phyloP scores from a whole-genome alignment of 1,284 basidiomycete genomes.

The Leccinum angustisporum region DNA sequence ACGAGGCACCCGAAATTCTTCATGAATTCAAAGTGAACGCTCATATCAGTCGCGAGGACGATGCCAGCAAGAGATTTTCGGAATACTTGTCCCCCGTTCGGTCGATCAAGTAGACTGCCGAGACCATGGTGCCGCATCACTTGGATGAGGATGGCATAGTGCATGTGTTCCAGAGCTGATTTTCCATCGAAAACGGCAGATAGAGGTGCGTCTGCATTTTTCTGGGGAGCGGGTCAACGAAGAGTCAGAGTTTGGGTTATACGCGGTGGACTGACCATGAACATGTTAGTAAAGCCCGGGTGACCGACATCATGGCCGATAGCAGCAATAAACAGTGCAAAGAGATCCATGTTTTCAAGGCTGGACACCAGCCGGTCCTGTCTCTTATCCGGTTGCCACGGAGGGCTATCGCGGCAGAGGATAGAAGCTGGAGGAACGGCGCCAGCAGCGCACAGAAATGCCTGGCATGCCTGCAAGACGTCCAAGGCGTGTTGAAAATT shows the following conservation, averaged over 20 bases:
- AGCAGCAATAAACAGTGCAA: constrained; percentile 83
- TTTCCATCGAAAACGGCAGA: constrained; percentile 86
- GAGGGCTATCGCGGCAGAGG: constrained; percentile 39
- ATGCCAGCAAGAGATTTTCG: constrained; percentile 75
- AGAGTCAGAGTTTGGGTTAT: neutral
- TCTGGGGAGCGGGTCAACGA: constrained; percentile 47
- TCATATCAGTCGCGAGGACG: constrained; percentile 92
- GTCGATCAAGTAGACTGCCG: constrained; percentile 58
- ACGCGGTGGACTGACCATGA: constrained; percentile 67
- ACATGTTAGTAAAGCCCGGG: constrained; percentile 87
- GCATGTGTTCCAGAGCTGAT: constrained; percentile 91
- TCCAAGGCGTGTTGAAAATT: constrained; percentile 95
- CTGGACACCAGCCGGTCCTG: constrained; percentile 50
- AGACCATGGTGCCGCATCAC: constrained; percentile 83
- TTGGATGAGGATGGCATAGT: constrained; percentile 80
- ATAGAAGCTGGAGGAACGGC: constrained; percentile 75
- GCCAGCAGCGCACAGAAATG: constrained; percentile 74
- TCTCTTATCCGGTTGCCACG: constrained; percentile 50
- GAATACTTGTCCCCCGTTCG: constrained; percentile 51
- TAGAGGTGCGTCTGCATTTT: constrained; percentile 88
- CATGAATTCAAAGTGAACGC: constrained; percentile 86
- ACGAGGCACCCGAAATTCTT: constrained; percentile 52
- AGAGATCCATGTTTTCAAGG: constrained; percentile 68
- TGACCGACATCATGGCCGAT: constrained; percentile 96
- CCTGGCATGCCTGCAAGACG: constrained; percentile 89